Percentiles rank a stretch among this genome's conserved stretches.
Conservation (phyloP, 768 basidiomycete species). For the Hirschioporus abietinus region DNA sequence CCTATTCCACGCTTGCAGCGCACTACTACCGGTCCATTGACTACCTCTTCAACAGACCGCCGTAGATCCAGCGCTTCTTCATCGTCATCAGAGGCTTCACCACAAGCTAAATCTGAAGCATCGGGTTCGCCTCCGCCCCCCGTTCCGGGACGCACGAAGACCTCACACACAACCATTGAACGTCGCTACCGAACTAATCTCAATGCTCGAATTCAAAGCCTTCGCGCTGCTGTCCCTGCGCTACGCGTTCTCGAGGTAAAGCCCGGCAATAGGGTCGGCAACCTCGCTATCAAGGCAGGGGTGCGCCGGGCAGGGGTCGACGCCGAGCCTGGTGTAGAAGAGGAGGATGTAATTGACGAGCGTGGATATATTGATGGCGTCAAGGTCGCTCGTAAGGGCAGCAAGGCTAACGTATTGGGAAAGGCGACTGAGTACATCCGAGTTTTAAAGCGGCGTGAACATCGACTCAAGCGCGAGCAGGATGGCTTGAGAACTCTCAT, state of each 20-base stretch:
- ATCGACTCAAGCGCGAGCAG: constrained; percentile 66
- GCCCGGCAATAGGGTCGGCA: constrained; percentile 41
- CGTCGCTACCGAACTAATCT: constrained; percentile 85
- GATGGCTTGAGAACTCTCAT: constrained; percentile 68
- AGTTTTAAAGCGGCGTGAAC: constrained; percentile 76
- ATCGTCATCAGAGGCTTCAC: constrained; percentile 37
- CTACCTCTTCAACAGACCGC: constrained; percentile 19
- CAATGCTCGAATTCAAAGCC: constrained; percentile 77
- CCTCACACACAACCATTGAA: constrained; percentile 86
- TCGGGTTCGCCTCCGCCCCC: constrained; percentile 14
- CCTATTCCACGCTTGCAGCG: constrained; percentile 47
- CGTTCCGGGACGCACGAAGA: constrained; percentile 56
- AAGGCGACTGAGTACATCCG: constrained; percentile 89
- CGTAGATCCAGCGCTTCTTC: constrained; percentile 23
- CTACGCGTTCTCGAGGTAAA: constrained; percentile 71
- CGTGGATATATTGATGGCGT: constrained; percentile 91
- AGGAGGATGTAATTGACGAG: constrained; percentile 62
- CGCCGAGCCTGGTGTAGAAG: constrained; percentile 5
- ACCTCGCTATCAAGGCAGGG: constrained; percentile 27
- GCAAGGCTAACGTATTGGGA: constrained; percentile 85
- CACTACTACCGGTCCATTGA: constrained; percentile 37
- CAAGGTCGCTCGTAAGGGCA: constrained; percentile 84
- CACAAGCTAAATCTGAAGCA: constrained; percentile 22
- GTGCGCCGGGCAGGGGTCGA: constrained; percentile 10
- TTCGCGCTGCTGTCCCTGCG: constrained; percentile 79